Evolutionary conservation across 768 basidiomycete species (phyloP).

Genomic region (Xanthoconium stramineum): DNA sequence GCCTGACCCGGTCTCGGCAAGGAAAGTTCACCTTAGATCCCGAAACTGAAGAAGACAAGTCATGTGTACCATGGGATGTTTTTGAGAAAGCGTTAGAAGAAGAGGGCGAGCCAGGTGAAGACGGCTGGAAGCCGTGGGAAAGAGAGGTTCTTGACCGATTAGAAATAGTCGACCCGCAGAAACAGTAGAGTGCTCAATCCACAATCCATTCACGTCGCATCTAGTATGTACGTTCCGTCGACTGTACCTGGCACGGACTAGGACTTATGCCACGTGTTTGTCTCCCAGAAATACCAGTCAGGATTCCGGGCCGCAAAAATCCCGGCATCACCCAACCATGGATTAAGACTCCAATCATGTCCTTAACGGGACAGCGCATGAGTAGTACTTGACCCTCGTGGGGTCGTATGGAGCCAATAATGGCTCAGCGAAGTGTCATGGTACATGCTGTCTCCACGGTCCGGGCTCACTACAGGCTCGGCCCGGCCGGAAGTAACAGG

Average conservation of each 20-base stretch:
- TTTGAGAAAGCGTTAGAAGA: conserved; percentile 58
- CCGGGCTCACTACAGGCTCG: conserved; percentile 5
- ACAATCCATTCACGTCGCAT: background rate
- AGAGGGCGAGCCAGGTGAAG: conserved; percentile 55
- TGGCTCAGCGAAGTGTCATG: too few species aligned
- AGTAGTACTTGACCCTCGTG: too few species aligned
- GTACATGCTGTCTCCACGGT: background rate
- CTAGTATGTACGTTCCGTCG: background rate
- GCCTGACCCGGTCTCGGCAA: conserved; percentile 85
- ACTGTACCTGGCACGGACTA: background rate
- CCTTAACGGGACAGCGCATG: too few species aligned
- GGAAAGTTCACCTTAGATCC: conserved; percentile 66
- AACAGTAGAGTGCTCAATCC: conserved; percentile 5
- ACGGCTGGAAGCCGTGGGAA: conserved; percentile 82
- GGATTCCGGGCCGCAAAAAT: background rate
- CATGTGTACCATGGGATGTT: conserved; percentile 72
- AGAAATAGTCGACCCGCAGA: conserved; percentile 47
- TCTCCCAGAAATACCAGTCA: background rate
- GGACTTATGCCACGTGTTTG: background rate
- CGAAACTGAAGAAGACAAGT: conserved; percentile 48
- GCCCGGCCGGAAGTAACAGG: conserved; percentile 4
- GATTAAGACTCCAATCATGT: too few species aligned
- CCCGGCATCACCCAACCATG: background rate
- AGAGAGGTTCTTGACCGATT: conserved; percentile 66
- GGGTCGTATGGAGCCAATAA: too few species aligned